A percentile compares a stretch with the other conserved stretches of the same genome.
Evolutionary conservation across 805 yeast species (phyloP).

Genomic region (Yamadazyma nakazawae): DNA sequence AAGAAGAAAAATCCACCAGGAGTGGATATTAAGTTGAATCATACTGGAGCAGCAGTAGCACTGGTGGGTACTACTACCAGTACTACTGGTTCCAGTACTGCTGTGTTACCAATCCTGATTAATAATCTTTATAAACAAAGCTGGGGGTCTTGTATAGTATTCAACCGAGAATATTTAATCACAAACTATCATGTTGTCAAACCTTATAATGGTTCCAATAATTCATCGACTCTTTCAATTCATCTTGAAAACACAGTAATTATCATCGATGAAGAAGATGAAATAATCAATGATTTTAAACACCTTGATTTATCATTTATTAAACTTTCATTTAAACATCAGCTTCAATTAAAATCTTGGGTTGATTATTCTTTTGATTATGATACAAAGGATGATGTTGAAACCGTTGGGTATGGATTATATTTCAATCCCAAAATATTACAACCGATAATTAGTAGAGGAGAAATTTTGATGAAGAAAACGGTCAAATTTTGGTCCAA

Average conservation of each 20-base stretch:
- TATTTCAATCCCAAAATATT: constrained; percentile 20
- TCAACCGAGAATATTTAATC: constrained; percentile 26
- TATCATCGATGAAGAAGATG: constrained; percentile 13
- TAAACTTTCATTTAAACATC: constrained; percentile 15
- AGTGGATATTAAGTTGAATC: too few species aligned
- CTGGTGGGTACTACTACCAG: not conserved
- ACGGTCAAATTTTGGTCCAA: constrained; percentile 7
- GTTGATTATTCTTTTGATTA: constrained; percentile 1
- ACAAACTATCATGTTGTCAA: constrained; percentile 44
- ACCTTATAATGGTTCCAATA: constrained; percentile 12
- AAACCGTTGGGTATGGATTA: constrained; percentile 40
- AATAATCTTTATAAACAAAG: constrained; percentile 5
- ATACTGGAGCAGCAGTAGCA: too few species aligned
- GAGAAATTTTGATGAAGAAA: constrained; percentile 22
- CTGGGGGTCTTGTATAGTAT: constrained; percentile 48
- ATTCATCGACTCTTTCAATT: not conserved
- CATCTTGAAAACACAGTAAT: not conserved
- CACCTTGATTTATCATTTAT: constrained; percentile 40
- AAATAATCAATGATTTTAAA: constrained; percentile 27
- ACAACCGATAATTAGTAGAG: constrained; percentile 33
- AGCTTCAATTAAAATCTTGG: constrained; percentile 3
- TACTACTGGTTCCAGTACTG: not conserved
- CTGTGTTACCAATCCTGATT: constrained; percentile 20
- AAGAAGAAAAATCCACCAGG: not conserved
- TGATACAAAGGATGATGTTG: constrained; percentile 21